Conservation (phyloP, 257 asterid species). For the Leonotis leonurus region DNA sequence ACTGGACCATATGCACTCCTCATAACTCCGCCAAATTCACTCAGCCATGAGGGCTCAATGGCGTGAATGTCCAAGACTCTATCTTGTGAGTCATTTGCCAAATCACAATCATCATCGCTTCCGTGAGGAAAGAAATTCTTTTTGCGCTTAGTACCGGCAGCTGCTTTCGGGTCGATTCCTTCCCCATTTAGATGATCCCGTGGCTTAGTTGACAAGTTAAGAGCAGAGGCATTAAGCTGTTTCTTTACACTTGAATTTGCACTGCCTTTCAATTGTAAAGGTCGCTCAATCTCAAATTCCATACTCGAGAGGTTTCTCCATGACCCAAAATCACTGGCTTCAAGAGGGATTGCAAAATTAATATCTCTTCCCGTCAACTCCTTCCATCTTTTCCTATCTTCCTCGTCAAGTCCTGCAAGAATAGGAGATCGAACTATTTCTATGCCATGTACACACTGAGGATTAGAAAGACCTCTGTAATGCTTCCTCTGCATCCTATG, state of each 20-base stretch:
- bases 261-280: slow-evolving; percentile 14
- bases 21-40: slow-evolving; percentile 22
- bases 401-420: slow-evolving; percentile 21
- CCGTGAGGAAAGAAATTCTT: slow-evolving; percentile 22
- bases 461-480: slow-evolving; percentile 27
- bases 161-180: slow-evolving; percentile 18
- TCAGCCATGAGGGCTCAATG: slow-evolving; percentile 19
- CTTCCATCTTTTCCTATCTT: slow-evolving; percentile 25
- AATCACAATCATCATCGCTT: slow-evolving; percentile 21
- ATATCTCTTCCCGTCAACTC: slow-evolving; percentile 24
- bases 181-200: background rate
- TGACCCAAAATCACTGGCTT: slow-evolving; percentile 21
- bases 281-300: slow-evolving; percentile 25
- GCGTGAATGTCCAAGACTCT: slow-evolving; percentile 23
- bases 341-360: slow-evolving; percentile 16
- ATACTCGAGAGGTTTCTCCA: slow-evolving; percentile 23
- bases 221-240: slow-evolving; percentile 9
- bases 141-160: slow-evolving; percentile 11
- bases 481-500: slow-evolving; percentile 30
- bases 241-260: slow-evolving; percentile 7
- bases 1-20: slow-evolving; percentile 22
- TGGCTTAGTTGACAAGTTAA: slow-evolving; percentile 20
- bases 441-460: slow-evolving; percentile 28
- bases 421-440: slow-evolving; percentile 21
- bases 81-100: slow-evolving; percentile 18